Base-by-base conservation (phyloP, 345 rosid genomes). In the Syzygium aqueum region DNA sequence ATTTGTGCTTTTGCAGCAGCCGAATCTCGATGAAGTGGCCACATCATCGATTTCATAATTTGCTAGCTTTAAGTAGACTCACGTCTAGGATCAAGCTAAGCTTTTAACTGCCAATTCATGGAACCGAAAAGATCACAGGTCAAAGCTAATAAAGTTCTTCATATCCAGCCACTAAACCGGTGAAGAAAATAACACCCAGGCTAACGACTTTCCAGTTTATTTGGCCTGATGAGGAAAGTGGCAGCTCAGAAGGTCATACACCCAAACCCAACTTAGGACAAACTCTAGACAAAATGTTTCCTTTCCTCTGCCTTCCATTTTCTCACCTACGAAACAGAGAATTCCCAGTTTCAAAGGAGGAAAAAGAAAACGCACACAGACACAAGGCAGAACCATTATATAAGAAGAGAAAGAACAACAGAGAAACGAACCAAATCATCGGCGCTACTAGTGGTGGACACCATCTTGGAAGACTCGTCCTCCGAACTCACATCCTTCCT, bases 381-480 rank as follows among this genome's bases (percentile, higher is more conserved):
- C 6, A 67, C 78, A 33, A 84, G 80, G 22, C 49, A 19, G 80
- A 86, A 52, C 84, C 53, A 77, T 33, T 9, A 33, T 11, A 54
- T 23, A 51, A 56, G 85, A 67, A 85, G 11, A 7, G 23, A 43
- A 88, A 63, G 53, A 84, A 43, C 53, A 85, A 54, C 33, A 40
- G 61, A 57, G 85, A 49, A 83, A 84, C 84, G 27, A 89, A 97
- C 99, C 97, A 94, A 91, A 88, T 93, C 95, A 92, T 91, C 92
- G 88, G 91, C 95, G 86, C 95, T 92, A 86, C 90, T 93, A 84
- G 98, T 93, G 90, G 98, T 93, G 90, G 98, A 94, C 87, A 94
- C 95, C 89, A 94, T 89, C 89, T 93, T 95, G 17, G 97, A 94
- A 53, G 95, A 89, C 51, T 93, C 98, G 87, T 94, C 96, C 87